These are phyloP conservation scores for Xylaria sp. DNA, from an alignment of 2,329 filamentous ascomycete species.

Conservation along the genomic window DNA sequence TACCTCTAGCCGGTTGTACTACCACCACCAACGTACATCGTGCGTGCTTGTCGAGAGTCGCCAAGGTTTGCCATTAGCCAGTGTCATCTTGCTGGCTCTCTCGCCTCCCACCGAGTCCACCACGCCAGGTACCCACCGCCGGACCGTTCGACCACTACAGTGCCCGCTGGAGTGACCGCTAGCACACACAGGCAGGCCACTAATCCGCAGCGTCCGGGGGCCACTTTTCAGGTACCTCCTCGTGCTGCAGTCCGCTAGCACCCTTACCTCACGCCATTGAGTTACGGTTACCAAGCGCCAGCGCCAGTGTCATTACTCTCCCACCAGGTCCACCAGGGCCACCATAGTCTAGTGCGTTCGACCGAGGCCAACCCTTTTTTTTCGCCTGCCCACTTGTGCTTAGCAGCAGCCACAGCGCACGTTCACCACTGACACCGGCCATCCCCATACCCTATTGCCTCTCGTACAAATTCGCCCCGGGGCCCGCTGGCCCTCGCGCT, in stretches of 20 bases:
- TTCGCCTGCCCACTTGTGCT: constrained; percentile 7
- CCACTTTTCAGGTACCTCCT: not conserved
- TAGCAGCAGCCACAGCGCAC: constrained; percentile 20
- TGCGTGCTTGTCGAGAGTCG: not conserved
- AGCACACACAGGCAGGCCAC: no score
- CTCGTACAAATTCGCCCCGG: constrained; percentile 42
- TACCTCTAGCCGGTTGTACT: not conserved
- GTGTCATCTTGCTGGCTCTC: not conserved
- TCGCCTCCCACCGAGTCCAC: constrained; percentile 23
- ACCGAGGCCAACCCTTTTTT: constrained; percentile 13
- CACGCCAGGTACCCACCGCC: constrained; percentile 7
- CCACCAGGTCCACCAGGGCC: not conserved
- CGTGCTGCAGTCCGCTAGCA: no score
- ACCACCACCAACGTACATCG: no score
- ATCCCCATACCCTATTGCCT: constrained; percentile 24
- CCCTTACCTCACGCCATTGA: not conserved
- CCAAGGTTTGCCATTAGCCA: constrained; percentile 14
- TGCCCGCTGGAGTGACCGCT: not conserved
- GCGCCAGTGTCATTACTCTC: not conserved
- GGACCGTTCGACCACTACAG: constrained; percentile 4
- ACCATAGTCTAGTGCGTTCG: not conserved
- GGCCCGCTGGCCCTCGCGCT: constrained; percentile 30
- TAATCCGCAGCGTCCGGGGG: not conserved
- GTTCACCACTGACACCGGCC: constrained; percentile 6
- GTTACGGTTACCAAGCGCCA: no score